Percentiles rank a stretch among this genome's conserved stretches.
These are phyloP conservation scores for Penicillium sp. DNA, from an alignment of 2,329 filamentous ascomycete species.

Conservation along the genomic window DNA sequence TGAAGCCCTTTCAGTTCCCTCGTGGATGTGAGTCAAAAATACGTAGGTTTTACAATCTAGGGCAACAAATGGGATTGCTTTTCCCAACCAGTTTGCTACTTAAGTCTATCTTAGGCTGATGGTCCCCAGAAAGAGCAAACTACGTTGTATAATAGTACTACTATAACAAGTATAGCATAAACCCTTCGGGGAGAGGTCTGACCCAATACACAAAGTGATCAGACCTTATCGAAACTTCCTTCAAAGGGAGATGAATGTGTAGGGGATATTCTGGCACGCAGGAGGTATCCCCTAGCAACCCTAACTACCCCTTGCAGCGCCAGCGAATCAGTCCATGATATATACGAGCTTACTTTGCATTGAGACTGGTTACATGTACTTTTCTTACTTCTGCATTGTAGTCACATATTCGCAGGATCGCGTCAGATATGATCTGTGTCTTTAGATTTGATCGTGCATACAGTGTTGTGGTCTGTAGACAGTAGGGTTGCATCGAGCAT, in stretches of 20 bases:
- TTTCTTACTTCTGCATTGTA: not conserved
- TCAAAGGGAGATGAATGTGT: not conserved
- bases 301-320: conserved; percentile 11
- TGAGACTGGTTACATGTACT: not conserved
- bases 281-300: conserved; percentile 9
- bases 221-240: not conserved
- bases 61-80: too few relatives aligned
- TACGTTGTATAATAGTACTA: not conserved
- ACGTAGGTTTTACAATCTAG: not conserved
- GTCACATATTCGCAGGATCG: not conserved
- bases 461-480: not conserved
- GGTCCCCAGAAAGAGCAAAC: not conserved
- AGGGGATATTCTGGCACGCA: conserved; percentile 8
- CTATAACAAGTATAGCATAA: not conserved
- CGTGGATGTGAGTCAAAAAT: not conserved
- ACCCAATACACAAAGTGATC: not conserved
- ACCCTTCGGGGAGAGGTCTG: not conserved
- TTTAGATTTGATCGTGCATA: not conserved
- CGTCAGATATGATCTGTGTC: not conserved
- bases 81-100: not conserved
- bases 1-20: not conserved
- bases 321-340: not conserved
- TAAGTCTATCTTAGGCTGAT: not conserved
- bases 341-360: not conserved
- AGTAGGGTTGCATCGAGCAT: not conserved